Conservation (phyloP, 2,329 filamentous ascomycete genomes). For the Byssothecium circinans region DNA sequence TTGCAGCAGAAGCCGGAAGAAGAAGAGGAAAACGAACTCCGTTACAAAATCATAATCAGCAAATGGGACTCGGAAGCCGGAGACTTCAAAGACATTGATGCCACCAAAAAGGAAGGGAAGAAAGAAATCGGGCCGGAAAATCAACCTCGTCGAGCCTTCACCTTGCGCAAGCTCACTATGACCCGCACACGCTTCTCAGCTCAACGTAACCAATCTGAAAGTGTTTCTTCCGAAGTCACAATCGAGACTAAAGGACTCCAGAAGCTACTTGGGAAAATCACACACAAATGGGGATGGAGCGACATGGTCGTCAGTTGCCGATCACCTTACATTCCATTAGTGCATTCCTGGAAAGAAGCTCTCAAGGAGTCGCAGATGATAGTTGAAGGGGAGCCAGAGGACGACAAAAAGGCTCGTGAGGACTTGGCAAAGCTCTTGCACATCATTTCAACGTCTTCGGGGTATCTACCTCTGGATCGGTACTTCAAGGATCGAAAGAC, state of each 20-base stretch:
- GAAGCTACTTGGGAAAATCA: constrained; percentile 2
- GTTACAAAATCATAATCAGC: constrained; percentile 5
- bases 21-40: neutral
- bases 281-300: constrained; percentile 1
- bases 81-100: constrained; percentile 1
- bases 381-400: constrained; percentile 1
- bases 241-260: constrained; percentile 3
- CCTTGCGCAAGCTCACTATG: constrained; percentile 4
- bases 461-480: constrained; percentile 2
- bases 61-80: constrained; percentile 2
- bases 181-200: neutral
- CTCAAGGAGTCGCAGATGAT: neutral
- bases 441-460: constrained; percentile 9
- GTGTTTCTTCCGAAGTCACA: constrained; percentile 1
- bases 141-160: constrained; percentile 1
- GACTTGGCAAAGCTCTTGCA: constrained; percentile 6
- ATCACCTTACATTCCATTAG: neutral
- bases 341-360: constrained; percentile 6
- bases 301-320: neutral
- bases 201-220: neutral
- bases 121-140: constrained; percentile 5
- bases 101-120: constrained; percentile 2
- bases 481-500: constrained; percentile 8
- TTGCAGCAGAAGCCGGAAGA: neutral
- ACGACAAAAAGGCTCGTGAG: constrained; percentile 4